A percentile compares a stretch with the other conserved stretches of the same genome.
Evolutionary conservation across 2,329 filamentous ascomycete species (phyloP).

Genomic region (Pyricularia grisea): DNA sequence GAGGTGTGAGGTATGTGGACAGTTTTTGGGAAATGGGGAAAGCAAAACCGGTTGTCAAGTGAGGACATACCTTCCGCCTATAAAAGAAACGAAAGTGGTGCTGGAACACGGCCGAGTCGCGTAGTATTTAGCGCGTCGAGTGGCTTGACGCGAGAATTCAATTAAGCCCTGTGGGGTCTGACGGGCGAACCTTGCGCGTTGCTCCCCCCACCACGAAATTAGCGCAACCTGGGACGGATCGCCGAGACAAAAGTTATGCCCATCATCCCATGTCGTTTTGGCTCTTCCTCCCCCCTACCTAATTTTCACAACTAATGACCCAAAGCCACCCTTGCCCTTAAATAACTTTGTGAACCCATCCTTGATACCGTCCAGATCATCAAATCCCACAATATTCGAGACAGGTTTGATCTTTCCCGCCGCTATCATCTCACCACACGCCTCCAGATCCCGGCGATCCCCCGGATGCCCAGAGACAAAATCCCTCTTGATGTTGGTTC

Average conservation of each 20-base stretch:
- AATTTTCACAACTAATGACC: conserved; percentile 31
- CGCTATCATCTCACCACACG: conserved; percentile 28
- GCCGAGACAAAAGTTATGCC: too few relatives aligned
- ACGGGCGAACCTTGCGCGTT: not conserved
- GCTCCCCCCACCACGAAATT: not conserved
- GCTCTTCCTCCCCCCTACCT: not conserved
- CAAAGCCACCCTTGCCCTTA: conserved; percentile 30
- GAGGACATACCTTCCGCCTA: not conserved
- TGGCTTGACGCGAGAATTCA: not conserved
- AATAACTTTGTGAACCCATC: conserved; percentile 28
- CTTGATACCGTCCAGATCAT: conserved; percentile 32
- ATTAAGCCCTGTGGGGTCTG: not conserved
- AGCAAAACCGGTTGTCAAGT: not conserved
- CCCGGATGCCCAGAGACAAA: conserved; percentile 35
- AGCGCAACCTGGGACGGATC: not conserved
- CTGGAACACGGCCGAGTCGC: not conserved
- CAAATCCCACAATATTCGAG: conserved; percentile 27
- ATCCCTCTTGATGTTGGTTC: conserved; percentile 33
- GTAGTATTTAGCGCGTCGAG: not conserved
- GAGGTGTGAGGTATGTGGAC: not conserved
- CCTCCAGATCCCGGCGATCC: conserved; percentile 30
- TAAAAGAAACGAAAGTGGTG: not conserved
- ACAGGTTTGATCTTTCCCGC: conserved; percentile 32
- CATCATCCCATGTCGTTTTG: too few relatives aligned
- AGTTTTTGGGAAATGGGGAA: not conserved